Base-by-base conservation (phyloP, 177 flowering plant genomes). In the Telopea speciosissima region DNA sequence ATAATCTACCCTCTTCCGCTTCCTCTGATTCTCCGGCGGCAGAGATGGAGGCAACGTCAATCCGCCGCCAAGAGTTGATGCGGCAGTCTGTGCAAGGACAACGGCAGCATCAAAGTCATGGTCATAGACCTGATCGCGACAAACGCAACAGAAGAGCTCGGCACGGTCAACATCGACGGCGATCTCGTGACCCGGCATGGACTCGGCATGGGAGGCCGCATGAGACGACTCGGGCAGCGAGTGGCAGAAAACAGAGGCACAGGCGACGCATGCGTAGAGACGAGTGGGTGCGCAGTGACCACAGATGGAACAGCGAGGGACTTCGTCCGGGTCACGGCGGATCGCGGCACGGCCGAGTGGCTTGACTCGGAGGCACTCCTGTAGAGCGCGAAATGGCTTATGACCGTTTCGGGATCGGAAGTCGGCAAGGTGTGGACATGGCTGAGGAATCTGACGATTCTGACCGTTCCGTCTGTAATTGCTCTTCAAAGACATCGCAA, bases 151-250 rank as follows among this genome's bases (percentile, higher is more conserved):
- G 77, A 85, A 89, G 2, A 89, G 85, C 87, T 89, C 94, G 40
- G 94, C 91, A 8, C 94, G 83, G 66, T 86, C 88, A 22, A 88
- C 84, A 71, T 89, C 91, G 54, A 89, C 87, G 68, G 90, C 89
- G 75, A 89, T 86, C 83, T 81, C 84, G 80, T 87, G 93, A 4
- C 88, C 88, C 3, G 83, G 61, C 73, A 70, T 25, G 65, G 79
- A 67, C 14, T 24, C 70, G 17, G 84, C 79, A 62, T 81, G 85
- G 11, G 70, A 81, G 3, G 84, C 72, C 54, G 89, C 89, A 78
- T 91, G 94, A 0, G 61, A 58, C 0, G 61, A 19, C 24, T 16
- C n/a, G 1, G 61, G 22, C 61, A n/a, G 77, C 42, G 75, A 68
- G 69, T 73, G 83, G 76, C 97, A 92, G 64, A 70, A 83, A 9